Base-by-base conservation (phyloP, 768 basidiomycete species). In the Vishniacozyma victoriae region DNA sequence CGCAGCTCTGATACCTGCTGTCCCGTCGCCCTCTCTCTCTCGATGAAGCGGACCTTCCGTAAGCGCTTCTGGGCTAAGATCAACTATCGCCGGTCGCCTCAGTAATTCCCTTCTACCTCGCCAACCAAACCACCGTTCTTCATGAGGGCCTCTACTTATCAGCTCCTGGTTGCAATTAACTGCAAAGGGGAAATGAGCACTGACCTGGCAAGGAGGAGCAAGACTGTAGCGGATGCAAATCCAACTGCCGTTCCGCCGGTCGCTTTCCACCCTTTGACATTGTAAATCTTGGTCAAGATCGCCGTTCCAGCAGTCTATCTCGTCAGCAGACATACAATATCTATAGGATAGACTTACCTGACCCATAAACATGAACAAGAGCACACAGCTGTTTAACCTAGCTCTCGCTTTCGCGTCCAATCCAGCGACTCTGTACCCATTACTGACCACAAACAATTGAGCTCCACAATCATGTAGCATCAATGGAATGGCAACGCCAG, bases 291-390 rank as follows among this genome's bases (percentile, higher is more conserved):
- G 0, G 85, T 83, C 25, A 86, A 82, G 0, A 83, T 82, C 0
- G 84, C 77, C 0, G 86, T 87, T 15, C 87, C 87, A 72, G 85
- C 82, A 9, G 88, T 83, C 63, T 67, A n/a, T n/a, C n/a, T n/a
- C 9, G 31, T 9, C 13, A 11, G 27, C 27, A 2, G 14, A 33
- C 24, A 15, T 5, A 38, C 15, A 3, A n/a, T n/a, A n/a, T n/a
- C n/a, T n/a, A n/a, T n/a, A n/a, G n/a, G n/a, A n/a, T n/a, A n/a
- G n/a, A 43, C 60, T 48, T 35, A 64, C 65, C 74, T 89, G 86
- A 0, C 87, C 87, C 16, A 85, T 76, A 69, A 87, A 86, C 23
- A 84, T 54, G 73, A 82, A 80, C 45, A 89, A 74, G 36, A 90
- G 78, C 37, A 82, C 76, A 36, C 87, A 77, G 1, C 87, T 86